Conservation (phyloP, 768 basidiomycete genomes). For the Hericium erinaceus region DNA sequence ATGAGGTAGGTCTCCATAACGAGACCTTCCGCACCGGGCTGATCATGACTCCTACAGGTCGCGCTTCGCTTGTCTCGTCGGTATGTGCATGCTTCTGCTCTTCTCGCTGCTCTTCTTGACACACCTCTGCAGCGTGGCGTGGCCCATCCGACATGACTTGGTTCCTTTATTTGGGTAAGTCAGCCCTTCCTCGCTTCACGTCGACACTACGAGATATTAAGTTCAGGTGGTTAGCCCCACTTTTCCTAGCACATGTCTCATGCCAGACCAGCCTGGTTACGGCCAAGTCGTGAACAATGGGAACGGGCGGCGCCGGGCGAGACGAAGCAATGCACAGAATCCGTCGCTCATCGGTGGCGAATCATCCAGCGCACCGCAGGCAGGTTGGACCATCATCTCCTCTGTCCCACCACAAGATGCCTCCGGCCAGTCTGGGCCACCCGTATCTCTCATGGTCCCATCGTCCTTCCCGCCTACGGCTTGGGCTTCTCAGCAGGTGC, state of each 20-base stretch:
- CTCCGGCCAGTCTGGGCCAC: neutral
- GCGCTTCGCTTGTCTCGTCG: constrained; percentile 72
- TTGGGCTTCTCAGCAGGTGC: constrained; percentile 1
- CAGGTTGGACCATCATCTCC: constrained; percentile 15
- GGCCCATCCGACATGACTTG: constrained; percentile 79
- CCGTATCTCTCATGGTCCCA: neutral
- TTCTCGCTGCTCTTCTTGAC: constrained; percentile 2
- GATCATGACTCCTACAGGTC: constrained; percentile 35
- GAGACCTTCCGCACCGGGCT: constrained; percentile 3
- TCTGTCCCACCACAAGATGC: constrained; percentile 8
- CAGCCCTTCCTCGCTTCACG: constrained; percentile 1
- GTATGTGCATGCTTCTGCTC: constrained; percentile 30
- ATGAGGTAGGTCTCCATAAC: constrained; percentile 45
- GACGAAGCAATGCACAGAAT: constrained; percentile 9
- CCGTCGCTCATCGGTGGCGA: constrained; percentile 3
- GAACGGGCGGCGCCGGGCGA: constrained; percentile 10
- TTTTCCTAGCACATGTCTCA: constrained; percentile 75
- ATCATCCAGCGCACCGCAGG: constrained; percentile 7
- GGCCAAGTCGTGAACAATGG: constrained; percentile 63
- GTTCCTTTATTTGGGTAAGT: constrained; percentile 80
- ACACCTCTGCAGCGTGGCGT: constrained; percentile 58
- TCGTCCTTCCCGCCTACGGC: constrained; percentile 5
- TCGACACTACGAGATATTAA: constrained; percentile 4
- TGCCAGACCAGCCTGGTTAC: constrained; percentile 80
- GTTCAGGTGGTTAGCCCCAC: constrained; percentile 45